These are phyloP conservation scores for Glycine soja DNA, from an alignment of 306 rosid species.

Conservation along the genomic window DNA sequence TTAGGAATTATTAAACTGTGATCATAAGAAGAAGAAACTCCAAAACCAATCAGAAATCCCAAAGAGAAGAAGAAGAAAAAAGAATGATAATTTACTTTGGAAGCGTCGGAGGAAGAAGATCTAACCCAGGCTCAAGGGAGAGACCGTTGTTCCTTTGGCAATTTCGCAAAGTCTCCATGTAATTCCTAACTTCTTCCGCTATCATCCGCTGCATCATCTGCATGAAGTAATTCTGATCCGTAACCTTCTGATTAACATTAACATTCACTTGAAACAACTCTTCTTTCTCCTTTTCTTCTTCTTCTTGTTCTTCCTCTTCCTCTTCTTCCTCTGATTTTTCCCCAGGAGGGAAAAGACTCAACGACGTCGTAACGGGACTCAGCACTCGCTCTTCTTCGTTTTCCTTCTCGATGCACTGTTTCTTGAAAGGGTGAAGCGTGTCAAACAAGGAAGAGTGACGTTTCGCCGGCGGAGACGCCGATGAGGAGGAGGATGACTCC, in stretches of 20 bases:
- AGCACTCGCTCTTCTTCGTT: background rate
- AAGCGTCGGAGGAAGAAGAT: background rate
- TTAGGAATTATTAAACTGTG: background rate
- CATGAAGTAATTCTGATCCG: background rate
- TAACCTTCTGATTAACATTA: background rate
- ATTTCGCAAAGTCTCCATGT: conserved; percentile 57
- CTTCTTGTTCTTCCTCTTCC: conserved; percentile 12
- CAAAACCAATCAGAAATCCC: too few species aligned
- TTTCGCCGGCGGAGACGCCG: background rate
- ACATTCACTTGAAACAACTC: background rate
- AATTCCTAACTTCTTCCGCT: conserved; percentile 74
- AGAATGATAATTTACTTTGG: background rate
- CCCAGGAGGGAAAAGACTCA: conserved; percentile 58
- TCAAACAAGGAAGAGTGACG: conserved; percentile 12
- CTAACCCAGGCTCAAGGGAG: background rate
- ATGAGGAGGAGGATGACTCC: conserved; percentile 1
- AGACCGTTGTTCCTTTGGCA: conserved; percentile 21
- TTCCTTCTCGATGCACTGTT: conserved; percentile 45
- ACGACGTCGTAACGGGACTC: conserved; percentile 58
- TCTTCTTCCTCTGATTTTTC: conserved; percentile 26
- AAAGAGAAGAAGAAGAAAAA: too few species aligned
- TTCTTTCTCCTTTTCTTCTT: conserved; percentile 10
- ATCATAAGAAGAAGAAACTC: too few species aligned
- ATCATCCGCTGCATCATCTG: conserved; percentile 65
- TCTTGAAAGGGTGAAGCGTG: conserved; percentile 39